Evolutionary conservation across 352 stramenopile species (phyloP), one percentile per base, ranked within the genome.

Genomic region (Phytopythium cucurbitacearum): DNA sequence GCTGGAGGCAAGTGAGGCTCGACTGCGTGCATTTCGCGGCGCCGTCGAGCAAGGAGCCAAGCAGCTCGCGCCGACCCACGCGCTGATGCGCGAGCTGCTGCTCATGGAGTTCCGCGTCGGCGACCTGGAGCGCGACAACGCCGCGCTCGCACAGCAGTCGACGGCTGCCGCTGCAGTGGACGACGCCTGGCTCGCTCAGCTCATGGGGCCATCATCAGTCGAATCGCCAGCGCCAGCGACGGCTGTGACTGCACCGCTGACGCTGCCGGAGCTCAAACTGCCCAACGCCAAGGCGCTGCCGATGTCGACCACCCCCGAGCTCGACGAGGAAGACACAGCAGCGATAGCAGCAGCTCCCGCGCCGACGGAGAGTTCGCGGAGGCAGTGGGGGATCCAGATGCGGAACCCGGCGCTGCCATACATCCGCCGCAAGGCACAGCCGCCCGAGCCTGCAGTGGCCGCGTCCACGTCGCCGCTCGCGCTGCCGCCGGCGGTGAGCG

Each of bases 111-210:
- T 96, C 54, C 88, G 88, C 40, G 85, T 96, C 44, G 90, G 89
- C 5, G 76, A 96, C 41, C 69, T 97, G 10, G 86, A 97, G 59
- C 69, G 95, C 16, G 88, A 97, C 51, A 97, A 97, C 48, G 91
- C 95, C 4, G 47, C 47, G 12, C 35, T 53, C 15, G 47, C 37
- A 36, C 47, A 44, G 3, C 15, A 10, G 8, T 53, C n/a, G 9
- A 21, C 6, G 4, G 36, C 21, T 9, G n/a, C 34, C 13, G 7
- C n/a, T 0, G n/a, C 7, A 12, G 47, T 13, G 34, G 47, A 44
- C 47, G 47, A 44, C 15, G 34, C 8, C 8, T 53, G 36, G 36
- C 15, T 53, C 12, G n/a, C 35, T 8, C n/a, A 42, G n/a, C 3
- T 53, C 7, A 33, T 38, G 11, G 11, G 7, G 43, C 21, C 21